Percentiles rank a stretch among this genome's conserved stretches.
phyloP scores from a whole-genome alignment of 169 alveolate genomes.

The Cardiosporidium cionae region DNA sequence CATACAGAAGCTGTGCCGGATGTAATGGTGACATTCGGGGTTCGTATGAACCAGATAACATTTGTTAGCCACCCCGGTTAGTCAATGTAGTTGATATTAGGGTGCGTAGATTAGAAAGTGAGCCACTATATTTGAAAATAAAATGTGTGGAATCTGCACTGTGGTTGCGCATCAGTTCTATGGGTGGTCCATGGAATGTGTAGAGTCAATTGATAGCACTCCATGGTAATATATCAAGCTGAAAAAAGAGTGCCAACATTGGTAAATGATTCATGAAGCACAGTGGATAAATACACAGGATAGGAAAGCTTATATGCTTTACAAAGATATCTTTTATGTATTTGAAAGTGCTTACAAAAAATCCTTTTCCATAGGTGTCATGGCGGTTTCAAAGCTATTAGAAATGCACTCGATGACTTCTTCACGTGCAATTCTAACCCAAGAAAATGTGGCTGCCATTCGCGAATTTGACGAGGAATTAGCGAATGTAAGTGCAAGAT shows the following conservation, averaged over 20 bases:
- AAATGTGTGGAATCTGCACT: no score
- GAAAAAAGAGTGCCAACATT: no score
- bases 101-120: no score
- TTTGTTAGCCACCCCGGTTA: slow-evolving; percentile 41
- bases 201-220: no score
- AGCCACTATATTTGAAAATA: no score
- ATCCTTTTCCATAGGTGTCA: slow-evolving; percentile 13
- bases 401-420: slow-evolving; percentile 16
- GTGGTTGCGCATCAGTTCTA: no score
- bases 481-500: slow-evolving; percentile 14
- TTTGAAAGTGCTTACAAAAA: not conserved
- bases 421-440: slow-evolving; percentile 18
- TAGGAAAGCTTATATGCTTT: no score
- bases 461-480: slow-evolving; percentile 20
- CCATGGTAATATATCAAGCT: no score
- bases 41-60: slow-evolving; percentile 8
- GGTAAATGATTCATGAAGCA: no score
- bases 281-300: no score
- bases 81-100: not conserved
- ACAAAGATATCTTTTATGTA: no score
- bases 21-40: slow-evolving; percentile 25
- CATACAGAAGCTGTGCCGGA: slow-evolving; percentile 16
- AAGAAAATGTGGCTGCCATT: slow-evolving; percentile 30
- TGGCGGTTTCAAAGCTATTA: slow-evolving; percentile 27
- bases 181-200: no score